These are phyloP conservation scores for Ehretia macrophylla DNA, from an alignment of 257 asterid genomes.

Conservation along the genomic window DNA sequence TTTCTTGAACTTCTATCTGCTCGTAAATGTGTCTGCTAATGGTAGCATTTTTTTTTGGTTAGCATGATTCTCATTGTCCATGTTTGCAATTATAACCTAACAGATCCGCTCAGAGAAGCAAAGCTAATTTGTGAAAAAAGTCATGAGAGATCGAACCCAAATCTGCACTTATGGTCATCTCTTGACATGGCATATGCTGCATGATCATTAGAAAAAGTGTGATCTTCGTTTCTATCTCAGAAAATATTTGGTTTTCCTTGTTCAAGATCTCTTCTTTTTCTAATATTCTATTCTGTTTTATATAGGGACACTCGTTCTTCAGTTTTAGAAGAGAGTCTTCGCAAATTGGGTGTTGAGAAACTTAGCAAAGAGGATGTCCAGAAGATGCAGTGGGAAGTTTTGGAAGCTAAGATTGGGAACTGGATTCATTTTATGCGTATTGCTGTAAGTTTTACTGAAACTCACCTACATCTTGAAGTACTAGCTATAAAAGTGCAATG, in stretches of 20 bases:
- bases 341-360: slow-evolving; percentile 93
- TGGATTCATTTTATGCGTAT: slow-evolving; percentile 99
- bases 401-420: slow-evolving; percentile 97
- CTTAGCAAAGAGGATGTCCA: slow-evolving; percentile 99
- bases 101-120: too few species aligned
- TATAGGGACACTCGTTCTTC: slow-evolving; percentile 83
- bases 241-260: background rate
- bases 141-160: too few species aligned
- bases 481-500: background rate
- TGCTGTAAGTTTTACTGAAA: slow-evolving; percentile 55
- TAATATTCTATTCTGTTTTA: slow-evolving; percentile 9
- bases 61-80: too few species aligned
- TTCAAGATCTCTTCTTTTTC: slow-evolving; percentile 3
- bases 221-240: background rate
- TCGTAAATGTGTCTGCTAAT: too few species aligned
- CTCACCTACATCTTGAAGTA: background rate
- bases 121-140: too few species aligned
- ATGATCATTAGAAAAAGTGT: background rate
- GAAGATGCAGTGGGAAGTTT: slow-evolving; percentile 98
- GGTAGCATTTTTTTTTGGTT: too few species aligned
- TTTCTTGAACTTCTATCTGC: too few species aligned
- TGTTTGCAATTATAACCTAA: too few species aligned
- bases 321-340: slow-evolving; percentile 94
- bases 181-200: too few species aligned
- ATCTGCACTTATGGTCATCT: too few species aligned